Base-by-base conservation (phyloP, 1,284 basidiomycete genomes). In the Pseudozyma hubeiensis region DNA sequence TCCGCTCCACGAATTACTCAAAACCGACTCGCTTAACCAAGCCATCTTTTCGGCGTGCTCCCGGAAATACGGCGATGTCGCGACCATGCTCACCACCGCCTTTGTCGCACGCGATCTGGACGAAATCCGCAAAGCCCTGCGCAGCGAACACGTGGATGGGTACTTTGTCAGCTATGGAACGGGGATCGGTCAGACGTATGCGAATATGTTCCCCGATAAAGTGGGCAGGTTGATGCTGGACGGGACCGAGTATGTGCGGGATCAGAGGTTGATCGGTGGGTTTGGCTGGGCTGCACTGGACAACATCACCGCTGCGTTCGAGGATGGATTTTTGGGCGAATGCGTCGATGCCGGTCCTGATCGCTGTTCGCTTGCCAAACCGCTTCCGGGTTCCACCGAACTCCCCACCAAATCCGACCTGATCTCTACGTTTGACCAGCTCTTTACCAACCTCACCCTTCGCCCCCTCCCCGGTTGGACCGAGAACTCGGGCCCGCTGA, bases 121-220 rank as follows among this genome's bases (percentile, higher is more conserved):
- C 29, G 29, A 52, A 45, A 64, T 76, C 16, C 55, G 74, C n/a
- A 57, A 63, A 16, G 74, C 74, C 0, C 37, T 76, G 6, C 54
- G 49, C 13, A 57, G 73, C 16, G 57, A 55, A 1, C 16, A 39
- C 29, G 19, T 76, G 17, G 62, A 51, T 24, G 74, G 65, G 0
- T 68, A 68, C 54, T 62, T 76, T 57, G 49, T 68, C 46, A 68
- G 65, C 24, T 76, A 76, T 29, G 74, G 74, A 7, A 73, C 74
- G 3, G 68, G 64, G 0, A 72, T 76, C 9, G 74, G 61, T 6
- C 64, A 66, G 53, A 73, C 61, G 8, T 76, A 72, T 16, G 55
- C 39, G 41, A 70, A 69, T 39, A 68, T 76, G 69, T 76, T 76
- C 17, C 74, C 74, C 8, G 9, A 64, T 5, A 40, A 41, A 1